phyloP scores from a whole-genome alignment of 768 basidiomycete species.

The Rhizopogon vulgaris region DNA sequence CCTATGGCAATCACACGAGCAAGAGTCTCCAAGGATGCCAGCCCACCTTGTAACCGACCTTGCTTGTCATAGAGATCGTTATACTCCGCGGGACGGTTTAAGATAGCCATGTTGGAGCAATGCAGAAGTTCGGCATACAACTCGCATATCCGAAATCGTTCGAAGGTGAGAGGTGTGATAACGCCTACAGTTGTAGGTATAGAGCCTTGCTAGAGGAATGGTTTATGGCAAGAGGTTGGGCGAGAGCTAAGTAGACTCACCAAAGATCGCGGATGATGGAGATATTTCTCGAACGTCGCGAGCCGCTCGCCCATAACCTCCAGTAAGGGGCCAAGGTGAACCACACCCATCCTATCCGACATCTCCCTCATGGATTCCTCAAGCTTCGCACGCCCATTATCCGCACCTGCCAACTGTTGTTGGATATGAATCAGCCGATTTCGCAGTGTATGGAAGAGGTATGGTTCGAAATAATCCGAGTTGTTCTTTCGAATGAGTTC shows the following conservation, averaged over 20 bases:
- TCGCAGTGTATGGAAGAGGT: slow-evolving; percentile 89
- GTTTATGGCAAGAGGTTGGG: slow-evolving; percentile 10
- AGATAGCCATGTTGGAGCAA: slow-evolving; percentile 95
- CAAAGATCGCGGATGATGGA: slow-evolving; percentile 69
- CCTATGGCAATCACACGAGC: slow-evolving; percentile 76
- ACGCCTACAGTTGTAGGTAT: slow-evolving; percentile 69
- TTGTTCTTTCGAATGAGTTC: slow-evolving; percentile 97
- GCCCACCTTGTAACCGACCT: slow-evolving; percentile 83
- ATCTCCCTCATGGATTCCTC: slow-evolving; percentile 74
- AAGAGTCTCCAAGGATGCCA: slow-evolving; percentile 78
- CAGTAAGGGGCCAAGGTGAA: slow-evolving; percentile 81
- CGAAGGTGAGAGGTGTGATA: slow-evolving; percentile 81
- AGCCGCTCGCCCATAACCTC: slow-evolving; percentile 66
- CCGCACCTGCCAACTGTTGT: slow-evolving; percentile 53
- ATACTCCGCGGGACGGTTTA: slow-evolving; percentile 73
- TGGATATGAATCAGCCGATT: slow-evolving; percentile 87
- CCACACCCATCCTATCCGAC: slow-evolving; percentile 82
- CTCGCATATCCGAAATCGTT: slow-evolving; percentile 94
- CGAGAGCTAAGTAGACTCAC: slow-evolving; percentile 37
- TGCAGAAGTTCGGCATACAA: slow-evolving; percentile 95
- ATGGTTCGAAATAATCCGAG: slow-evolving; percentile 97
- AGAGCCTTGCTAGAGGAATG: slow-evolving; percentile 47
- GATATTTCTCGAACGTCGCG: slow-evolving; percentile 59
- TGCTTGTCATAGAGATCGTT: slow-evolving; percentile 72
- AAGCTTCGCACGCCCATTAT: slow-evolving; percentile 58